Evolutionary conservation across 768 basidiomycete genomes (phyloP), one percentile per base, ranked within the genome.

Genomic region (Hemileccinum impolitum): DNA sequence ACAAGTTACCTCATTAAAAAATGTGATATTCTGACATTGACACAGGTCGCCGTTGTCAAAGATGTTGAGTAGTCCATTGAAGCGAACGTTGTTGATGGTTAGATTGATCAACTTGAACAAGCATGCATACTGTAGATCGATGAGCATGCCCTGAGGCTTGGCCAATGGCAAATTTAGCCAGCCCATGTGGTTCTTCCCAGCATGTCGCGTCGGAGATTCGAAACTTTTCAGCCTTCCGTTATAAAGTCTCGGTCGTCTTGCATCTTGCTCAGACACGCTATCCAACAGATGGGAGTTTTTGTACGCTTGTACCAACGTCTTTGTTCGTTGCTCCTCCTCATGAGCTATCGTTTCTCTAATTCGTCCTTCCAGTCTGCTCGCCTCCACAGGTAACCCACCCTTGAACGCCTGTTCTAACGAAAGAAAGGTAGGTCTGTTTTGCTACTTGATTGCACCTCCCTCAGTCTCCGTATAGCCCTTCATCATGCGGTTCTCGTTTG

Each of bases 211-310:
- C 64, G 62, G 64, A 62, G 59, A 52, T 66, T 52, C 11, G 59
- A 51, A 61, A 51, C 23, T 50, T 45, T 44, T 18, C 35, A 23
- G 31, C 31, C 10, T 6, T 2, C 37, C 30, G 15, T 19, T 58
- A 64, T 61, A 65, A 64, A 62, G 21, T 43, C 48, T 46, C 18
- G 35, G 39, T 19, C 19, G 1, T 30, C 37, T 8, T 1, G 13
- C n/a, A 0, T 4, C 46, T 48, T 42, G 54, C 47, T 49, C 64
- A 62, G 51, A 55, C 48, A 47, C 55, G 32, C 47, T 61, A 56
- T 62, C 64, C 64, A 66, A 64, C 64, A 66, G 62, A 65, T 65
- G 64, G 64, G 64, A 65, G 48, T 56, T 57, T 64, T 62, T 50
- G 62, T 51, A 41, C 64, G 59, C 59, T 47, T 55, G 19, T 64